Base-by-base conservation (phyloP, 2,329 filamentous ascomycete genomes). In the Trichoderma sp. region DNA sequence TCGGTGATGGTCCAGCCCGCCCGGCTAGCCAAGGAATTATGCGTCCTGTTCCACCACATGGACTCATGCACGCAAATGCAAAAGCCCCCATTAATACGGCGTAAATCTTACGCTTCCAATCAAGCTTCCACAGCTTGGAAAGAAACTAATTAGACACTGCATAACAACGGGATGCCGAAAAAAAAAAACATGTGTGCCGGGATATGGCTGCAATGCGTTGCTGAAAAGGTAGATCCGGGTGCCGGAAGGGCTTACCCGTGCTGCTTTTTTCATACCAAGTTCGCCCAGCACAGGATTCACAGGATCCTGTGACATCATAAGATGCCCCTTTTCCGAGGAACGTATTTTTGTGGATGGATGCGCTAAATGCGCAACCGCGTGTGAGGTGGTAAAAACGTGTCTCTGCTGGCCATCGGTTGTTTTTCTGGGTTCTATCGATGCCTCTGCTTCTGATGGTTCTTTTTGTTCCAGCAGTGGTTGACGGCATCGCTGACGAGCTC, bases 381-480 rank as follows among this genome's bases (percentile, higher is more conserved):
- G 67, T 30, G 30, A 68, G 39, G 52, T 58, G 32, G 32, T 59
- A 70, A 52, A 70, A 70, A 70, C 69, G 69, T 70, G 69, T 70
- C 69, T 65, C 66, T 70, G 66, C 66, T 28, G 30, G 69, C 34
- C 58, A 54, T 51, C 43, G 37, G 37, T 11, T 37, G 39, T n/a
- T 26, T 18, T 26, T 32, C 32, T 14, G 28, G 14, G 28, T 70
- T 55, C 64, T 59, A 70, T n/a, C 69, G 69, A 61, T 75, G 74
- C 63, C 71, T 75, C 66, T 70, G 75, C 70, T 76, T 77, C 64
- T 77, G 76, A 64, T 79, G 81, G 37, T 74, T 79, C 74, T 85
- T 86, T 21, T 80, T 79, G 49, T 76, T 74, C 84, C 84, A 87
- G 75, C 84, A 86, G 49, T 75, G 72, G 71, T 86, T 81, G 66